Base-by-base conservation (phyloP, 73 alveolate species). In the Paramecium biaurelia region DNA sequence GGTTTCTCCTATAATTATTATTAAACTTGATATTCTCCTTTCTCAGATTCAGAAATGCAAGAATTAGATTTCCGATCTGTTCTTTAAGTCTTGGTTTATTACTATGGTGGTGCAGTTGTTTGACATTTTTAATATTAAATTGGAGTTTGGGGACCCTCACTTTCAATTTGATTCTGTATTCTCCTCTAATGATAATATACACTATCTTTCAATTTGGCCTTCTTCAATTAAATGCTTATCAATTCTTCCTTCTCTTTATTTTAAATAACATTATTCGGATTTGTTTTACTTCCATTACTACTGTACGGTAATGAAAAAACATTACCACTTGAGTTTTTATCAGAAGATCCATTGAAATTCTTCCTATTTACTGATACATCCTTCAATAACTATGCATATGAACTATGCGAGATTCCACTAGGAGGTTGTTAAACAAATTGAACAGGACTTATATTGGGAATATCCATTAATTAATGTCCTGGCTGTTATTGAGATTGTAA, bases 391-490 rank as follows among this genome's bases (percentile, higher is more conserved):
- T 21, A 74, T 0, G 67, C 88, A 74, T 74, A 74, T 2, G 68
- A 34, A 18, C 67, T 30, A 74, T 74, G 88, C 7, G 88, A 74
- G 7, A 74, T 21, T 74, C 42, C 88, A 74, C 88, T 74, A 5
- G 57, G 63, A 34, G 88, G 88, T 12, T 74, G 8, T 18, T 74
- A 0, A 34, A 34, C 28, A 74, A 34, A 74, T 34, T 21, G 12
- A n/a, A 74, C 88, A n/a, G 88, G 88, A 74, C 88, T 74, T 30
- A 74, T 34, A 34, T 74, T 74, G 2, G 63, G 88, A 20, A 68
- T 26, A 30, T 74, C 88, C 34, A 67, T 67, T 23, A 35, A 7
- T 67, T 30, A 32, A 21, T 74, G 63, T 38, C 47, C 47, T 0
- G 47, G 47, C 47, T 74, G 63, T 10, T 26, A 35, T 74, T 30